Conservation (phyloP, 106 monocot species). For the Acorus calamus region DNA sequence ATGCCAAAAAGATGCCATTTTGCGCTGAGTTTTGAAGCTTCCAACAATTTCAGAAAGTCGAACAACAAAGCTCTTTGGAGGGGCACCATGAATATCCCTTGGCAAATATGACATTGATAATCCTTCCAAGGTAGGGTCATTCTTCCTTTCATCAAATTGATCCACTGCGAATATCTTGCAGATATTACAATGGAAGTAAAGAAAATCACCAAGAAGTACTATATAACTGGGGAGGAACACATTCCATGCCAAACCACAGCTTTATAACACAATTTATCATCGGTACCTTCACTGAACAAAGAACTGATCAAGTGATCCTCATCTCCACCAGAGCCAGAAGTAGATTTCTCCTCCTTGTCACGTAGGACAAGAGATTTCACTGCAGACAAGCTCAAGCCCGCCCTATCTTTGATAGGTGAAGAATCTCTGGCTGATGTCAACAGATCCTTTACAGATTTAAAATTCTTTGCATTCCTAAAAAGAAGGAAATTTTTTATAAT, state of each 20-base stretch:
- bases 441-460: slow-evolving; percentile 52
- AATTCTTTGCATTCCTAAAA: slow-evolving; percentile 42
- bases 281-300: slow-evolving; percentile 56
- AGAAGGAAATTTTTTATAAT: no score
- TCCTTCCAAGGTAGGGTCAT: slow-evolving; percentile 7
- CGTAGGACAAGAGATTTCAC: slow-evolving; percentile 69
- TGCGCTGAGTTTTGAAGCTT: slow-evolving; percentile 46
- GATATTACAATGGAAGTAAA: slow-evolving; percentile 27
- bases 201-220: slow-evolving; percentile 7
- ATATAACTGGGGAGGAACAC: neutral
- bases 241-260: neutral
- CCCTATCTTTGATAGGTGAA: slow-evolving; percentile 42
- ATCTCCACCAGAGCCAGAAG: slow-evolving; percentile 12
- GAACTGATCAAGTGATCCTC: slow-evolving; percentile 27
- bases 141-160: slow-evolving; percentile 5
- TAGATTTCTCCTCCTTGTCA: slow-evolving; percentile 61
- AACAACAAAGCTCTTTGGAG: slow-evolving; percentile 65
- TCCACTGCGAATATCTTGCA: slow-evolving; percentile 66
- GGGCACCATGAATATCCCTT: slow-evolving; percentile 60
- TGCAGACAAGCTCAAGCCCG: slow-evolving; percentile 48
- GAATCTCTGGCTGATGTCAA: slow-evolving; percentile 25
- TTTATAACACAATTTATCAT: neutral
- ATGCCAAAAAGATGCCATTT: slow-evolving; percentile 68
- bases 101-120: slow-evolving; percentile 12
- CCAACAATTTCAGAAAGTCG: slow-evolving; percentile 50